Percentiles rank a stretch among this genome's conserved stretches.
Conservation (phyloP, 495 filamentous ascomycete species). For the Talaromyces nanjingensis region DNA sequence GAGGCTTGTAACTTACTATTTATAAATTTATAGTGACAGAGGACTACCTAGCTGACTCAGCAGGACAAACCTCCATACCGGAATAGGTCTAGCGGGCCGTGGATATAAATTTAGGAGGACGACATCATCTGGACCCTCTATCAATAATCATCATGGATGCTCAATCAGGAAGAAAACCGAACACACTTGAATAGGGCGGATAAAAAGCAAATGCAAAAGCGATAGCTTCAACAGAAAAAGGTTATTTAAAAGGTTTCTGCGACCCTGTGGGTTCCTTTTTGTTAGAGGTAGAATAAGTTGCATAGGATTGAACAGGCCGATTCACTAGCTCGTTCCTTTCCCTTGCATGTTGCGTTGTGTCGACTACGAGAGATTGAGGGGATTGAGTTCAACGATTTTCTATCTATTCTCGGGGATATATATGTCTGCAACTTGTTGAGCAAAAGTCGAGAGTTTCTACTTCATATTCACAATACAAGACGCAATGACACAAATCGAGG, state of each 20-base stretch:
- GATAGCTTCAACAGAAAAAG: not conserved
- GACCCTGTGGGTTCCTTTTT: not conserved
- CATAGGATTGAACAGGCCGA: not conserved
- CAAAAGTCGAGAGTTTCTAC: not conserved
- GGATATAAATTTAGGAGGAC: not conserved
- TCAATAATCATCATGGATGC: not conserved
- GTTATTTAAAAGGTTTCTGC: not conserved
- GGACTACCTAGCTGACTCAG: not conserved
- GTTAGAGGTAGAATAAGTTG: not conserved
- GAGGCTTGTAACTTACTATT: no score
- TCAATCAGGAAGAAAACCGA: not conserved
- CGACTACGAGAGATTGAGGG: not conserved
- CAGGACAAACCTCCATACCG: not conserved
- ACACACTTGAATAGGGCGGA: not conserved
- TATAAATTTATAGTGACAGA: not conserved
- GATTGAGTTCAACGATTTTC: not conserved
- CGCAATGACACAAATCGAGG: slow-evolving; percentile 30
- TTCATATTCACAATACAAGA: not conserved
- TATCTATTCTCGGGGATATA: not conserved
- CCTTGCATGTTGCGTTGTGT: not conserved
- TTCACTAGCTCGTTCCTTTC: not conserved
- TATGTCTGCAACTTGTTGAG: not conserved
- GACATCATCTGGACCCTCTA: no score
- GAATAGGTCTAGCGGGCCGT: not conserved
- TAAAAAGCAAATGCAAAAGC: not conserved